Conservation (phyloP, 2,329 filamentous ascomycete genomes). For the Microsporum canis region DNA sequence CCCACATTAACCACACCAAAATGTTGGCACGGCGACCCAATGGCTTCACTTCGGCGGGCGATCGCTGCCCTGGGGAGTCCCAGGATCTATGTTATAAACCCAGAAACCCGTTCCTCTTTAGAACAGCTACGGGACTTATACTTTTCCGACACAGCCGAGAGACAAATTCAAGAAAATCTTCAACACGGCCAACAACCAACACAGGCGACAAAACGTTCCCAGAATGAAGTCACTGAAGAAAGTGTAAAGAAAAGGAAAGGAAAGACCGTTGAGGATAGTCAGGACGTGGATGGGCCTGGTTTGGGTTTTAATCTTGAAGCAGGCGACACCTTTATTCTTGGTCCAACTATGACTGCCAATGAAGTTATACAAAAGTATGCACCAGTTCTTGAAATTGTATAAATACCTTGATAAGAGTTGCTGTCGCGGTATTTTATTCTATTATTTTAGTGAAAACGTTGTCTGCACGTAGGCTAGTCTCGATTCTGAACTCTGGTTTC, state of each 20-base stretch:
- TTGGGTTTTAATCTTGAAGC: not conserved
- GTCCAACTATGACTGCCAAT: not conserved
- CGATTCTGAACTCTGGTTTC: too few species aligned
- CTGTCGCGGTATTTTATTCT: too few species aligned
- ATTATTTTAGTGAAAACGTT: too few species aligned
- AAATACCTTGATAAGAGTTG: too few species aligned
- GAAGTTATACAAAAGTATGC: not conserved
- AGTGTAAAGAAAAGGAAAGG: not conserved
- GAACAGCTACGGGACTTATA: not conserved
- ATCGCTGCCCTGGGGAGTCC: not conserved
- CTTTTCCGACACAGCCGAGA: not conserved
- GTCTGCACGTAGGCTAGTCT: too few species aligned
- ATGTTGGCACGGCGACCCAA: not conserved
- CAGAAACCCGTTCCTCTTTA: not conserved
- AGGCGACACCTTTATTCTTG: not conserved
- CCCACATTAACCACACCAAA: not conserved
- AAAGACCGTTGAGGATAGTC: not conserved
- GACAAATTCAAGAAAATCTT: not conserved
- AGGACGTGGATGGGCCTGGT: not conserved
- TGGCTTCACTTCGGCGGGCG: not conserved
- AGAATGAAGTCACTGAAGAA: not conserved
- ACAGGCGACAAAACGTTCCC: not conserved
- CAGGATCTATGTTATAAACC: not conserved
- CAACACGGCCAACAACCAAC: not conserved
- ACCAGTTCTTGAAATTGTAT: not conserved